phyloP scores from a whole-genome alignment of 495 filamentous ascomycete genomes.

The Penicillium odoratum region DNA sequence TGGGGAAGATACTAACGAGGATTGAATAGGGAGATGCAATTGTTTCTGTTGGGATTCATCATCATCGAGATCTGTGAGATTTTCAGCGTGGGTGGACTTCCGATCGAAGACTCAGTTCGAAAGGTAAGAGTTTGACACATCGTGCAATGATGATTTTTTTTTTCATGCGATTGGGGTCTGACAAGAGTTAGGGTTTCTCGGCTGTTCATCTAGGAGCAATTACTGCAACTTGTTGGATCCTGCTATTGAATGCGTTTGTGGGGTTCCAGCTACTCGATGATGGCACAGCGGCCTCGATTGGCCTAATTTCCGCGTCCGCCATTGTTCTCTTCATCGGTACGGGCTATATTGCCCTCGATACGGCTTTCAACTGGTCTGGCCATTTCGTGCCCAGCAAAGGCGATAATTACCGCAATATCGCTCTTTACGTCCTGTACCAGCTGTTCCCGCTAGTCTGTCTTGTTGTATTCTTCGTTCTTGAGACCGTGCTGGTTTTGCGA shows the following conservation, averaged over 20 bases:
- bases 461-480: slow-evolving; percentile 77
- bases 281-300: slow-evolving; percentile 80
- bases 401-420: slow-evolving; percentile 69
- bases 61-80: slow-evolving; percentile 94
- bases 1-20: slow-evolving; percentile 8
- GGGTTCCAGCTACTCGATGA: slow-evolving; percentile 95
- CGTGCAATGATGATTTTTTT: neutral
- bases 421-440: slow-evolving; percentile 92
- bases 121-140: slow-evolving; percentile 25
- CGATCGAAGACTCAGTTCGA: slow-evolving; percentile 64
- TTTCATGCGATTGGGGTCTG: neutral
- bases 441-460: slow-evolving; percentile 88
- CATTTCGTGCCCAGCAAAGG: slow-evolving; percentile 62
- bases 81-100: slow-evolving; percentile 89
- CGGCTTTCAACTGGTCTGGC: slow-evolving; percentile 80
- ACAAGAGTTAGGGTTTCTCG: slow-evolving; percentile 68
- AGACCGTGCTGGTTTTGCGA: slow-evolving; percentile 76
- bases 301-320: slow-evolving; percentile 69
- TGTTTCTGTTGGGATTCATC: slow-evolving; percentile 86
- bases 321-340: slow-evolving; percentile 79
- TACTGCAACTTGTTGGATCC: slow-evolving; percentile 82
- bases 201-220: slow-evolving; percentile 93
- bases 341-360: slow-evolving; percentile 94
- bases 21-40: slow-evolving; percentile 81
- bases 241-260: slow-evolving; percentile 88